Conservation (phyloP, 768 basidiomycete species). For the Agaricus subrufescens region DNA sequence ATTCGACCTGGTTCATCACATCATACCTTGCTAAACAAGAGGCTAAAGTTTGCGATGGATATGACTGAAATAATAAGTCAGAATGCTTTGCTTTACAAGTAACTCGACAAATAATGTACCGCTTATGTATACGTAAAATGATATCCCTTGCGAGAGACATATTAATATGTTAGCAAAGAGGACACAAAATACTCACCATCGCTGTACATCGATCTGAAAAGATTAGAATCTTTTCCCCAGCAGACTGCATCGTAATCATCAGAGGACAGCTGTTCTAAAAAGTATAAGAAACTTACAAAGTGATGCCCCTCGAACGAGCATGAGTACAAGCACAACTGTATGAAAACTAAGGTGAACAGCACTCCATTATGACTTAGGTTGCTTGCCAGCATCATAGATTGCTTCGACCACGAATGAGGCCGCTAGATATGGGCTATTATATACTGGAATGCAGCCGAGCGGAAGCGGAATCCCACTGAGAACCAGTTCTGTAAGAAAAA, state of each 20-base stretch:
- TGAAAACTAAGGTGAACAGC: neutral
- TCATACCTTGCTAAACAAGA: too few species aligned
- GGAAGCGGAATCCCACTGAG: neutral
- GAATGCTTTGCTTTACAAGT: too few species aligned
- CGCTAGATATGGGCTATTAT: neutral
- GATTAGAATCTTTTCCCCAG: neutral
- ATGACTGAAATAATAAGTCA: too few species aligned
- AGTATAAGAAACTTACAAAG: neutral
- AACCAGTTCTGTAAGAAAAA: neutral
- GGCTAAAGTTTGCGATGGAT: too few species aligned
- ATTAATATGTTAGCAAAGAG: neutral
- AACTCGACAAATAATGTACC: too few species aligned
- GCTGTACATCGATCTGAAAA: neutral
- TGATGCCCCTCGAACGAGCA: neutral
- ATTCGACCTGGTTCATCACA: too few species aligned
- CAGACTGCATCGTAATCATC: neutral
- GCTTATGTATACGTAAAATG: too few species aligned
- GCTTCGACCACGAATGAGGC: neutral
- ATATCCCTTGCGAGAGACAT: too few species aligned
- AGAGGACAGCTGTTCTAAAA: neutral
- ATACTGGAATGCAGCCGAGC: neutral
- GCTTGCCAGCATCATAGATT: neutral
- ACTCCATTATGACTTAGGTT: neutral
- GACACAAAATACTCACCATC: neutral
- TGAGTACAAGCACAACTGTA: neutral